Evolutionary conservation across 208 protist genomes (phyloP).

Genomic region (Blechomonas ayalai): DNA sequence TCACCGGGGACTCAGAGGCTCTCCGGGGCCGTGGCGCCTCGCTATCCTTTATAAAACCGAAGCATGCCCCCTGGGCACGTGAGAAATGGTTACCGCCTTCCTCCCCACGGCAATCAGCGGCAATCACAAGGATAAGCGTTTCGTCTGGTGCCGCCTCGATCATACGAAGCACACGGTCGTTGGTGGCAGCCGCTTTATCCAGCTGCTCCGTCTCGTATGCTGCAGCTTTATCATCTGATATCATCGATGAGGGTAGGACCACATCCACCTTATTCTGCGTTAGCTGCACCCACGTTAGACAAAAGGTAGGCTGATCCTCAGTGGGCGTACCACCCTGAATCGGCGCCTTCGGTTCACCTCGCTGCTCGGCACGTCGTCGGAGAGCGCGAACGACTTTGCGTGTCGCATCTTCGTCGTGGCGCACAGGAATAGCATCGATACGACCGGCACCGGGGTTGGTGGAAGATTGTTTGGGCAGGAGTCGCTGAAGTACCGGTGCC

Average conservation of each 20-base stretch:
- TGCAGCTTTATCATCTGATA: not conserved
- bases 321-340: not conserved
- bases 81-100: slow-evolving; percentile 35
- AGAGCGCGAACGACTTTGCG: slow-evolving; percentile 62
- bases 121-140: slow-evolving; percentile 54
- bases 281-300: not conserved
- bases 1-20: not conserved
- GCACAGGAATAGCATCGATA: slow-evolving; percentile 50
- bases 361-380: slow-evolving; percentile 14
- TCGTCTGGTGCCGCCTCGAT: slow-evolving; percentile 59
- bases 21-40: slow-evolving; percentile 21
- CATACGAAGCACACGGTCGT: slow-evolving; percentile 63
- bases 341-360: not conserved
- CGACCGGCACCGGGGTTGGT: not conserved
- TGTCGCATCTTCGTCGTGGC: slow-evolving; percentile 66
- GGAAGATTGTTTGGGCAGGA: slow-evolving; percentile 9
- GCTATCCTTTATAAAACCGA: slow-evolving; percentile 76
- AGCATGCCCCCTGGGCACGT: slow-evolving; percentile 43
- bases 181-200: slow-evolving; percentile 32
- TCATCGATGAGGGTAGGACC: slow-evolving; percentile 5
- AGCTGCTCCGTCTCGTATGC: slow-evolving; percentile 25
- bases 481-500: slow-evolving; percentile 15
- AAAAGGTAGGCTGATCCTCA: not conserved
- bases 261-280: slow-evolving; percentile 29
- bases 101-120: slow-evolving; percentile 23